Base-by-base conservation (phyloP, 768 basidiomycete genomes). In the Hortiboletus campestris region DNA sequence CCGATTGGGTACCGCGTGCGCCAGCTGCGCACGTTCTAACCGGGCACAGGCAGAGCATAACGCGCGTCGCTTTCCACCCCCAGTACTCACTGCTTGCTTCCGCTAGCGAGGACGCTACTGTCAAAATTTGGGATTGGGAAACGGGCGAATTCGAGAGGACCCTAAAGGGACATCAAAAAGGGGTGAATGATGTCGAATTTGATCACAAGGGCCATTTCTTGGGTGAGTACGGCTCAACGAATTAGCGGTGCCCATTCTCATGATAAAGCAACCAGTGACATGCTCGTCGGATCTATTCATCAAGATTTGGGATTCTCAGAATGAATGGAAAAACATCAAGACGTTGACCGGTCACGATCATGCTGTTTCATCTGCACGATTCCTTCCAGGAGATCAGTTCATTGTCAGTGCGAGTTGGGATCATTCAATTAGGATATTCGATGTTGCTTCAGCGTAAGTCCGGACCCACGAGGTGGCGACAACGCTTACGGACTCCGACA, bases 81-180 rank as follows among this genome's bases (percentile, higher is more conserved):
- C 79, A 85, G 45, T 95, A 89, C 73, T 90, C 86, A 29, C 75
- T 91, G 9, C 73, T 95, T 42, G 94, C 89, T 20, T 89, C 86
- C 38, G 91, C 91, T 14, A 92, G 90, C 62, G 92, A 93, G 67
- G 94, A 96, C 67, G 80, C 91, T 48, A 94, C 86, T 1, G 81
- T 95, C 62, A 95, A 95, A 77, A 85, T 95, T 45, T 95, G 94
- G 93, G 94, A 96, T 64, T 96, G 93, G 93, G 94, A 96, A 70
- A 88, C 89, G 31, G 94, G 94, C 40, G 93, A 95, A 63, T 89
- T 94, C 69, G 94, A 96, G 72, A 75, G 91, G 60, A 95, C 94
- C 11, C 72, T 95, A 55, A 95, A 94, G 72, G 91, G 93, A 8
- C 94, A 96, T 75, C 95, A 94, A 34, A 91, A 90, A 68, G 84